These are phyloP conservation scores for Mycena capillaripes DNA, from an alignment of 768 basidiomycete genomes.

Conservation along the genomic window DNA sequence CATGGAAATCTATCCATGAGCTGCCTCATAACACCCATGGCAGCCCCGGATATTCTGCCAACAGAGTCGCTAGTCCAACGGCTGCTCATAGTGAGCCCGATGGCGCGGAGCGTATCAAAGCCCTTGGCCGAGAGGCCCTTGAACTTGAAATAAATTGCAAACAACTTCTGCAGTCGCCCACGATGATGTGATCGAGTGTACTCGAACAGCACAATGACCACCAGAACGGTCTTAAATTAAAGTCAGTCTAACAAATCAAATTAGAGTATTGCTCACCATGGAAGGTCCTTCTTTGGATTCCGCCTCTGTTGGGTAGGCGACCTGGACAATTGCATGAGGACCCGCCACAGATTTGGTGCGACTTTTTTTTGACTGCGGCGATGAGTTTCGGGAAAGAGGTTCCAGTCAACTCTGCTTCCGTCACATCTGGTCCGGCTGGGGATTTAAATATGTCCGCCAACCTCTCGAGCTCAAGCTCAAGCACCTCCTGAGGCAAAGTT, in stretches of 20 bases:
- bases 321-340: conserved; percentile 27
- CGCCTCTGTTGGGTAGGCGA: conserved; percentile 27
- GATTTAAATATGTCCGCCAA: conserved; percentile 19
- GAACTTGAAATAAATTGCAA: conserved; percentile 53
- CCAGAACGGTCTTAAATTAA: conserved; percentile 41
- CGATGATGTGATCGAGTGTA: conserved; percentile 45
- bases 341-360: conserved; percentile 34
- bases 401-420: conserved; percentile 36
- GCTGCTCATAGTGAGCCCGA: conserved; percentile 56
- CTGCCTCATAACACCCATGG: not conserved
- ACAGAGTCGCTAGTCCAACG: conserved; percentile 43
- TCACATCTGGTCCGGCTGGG: conserved; percentile 31
- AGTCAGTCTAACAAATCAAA: not conserved
- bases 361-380: conserved; percentile 8
- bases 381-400: conserved; percentile 29
- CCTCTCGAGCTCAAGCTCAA: conserved; percentile 7
- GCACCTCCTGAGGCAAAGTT: conserved; percentile 39
- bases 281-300: conserved; percentile 38
- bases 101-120: conserved; percentile 52
- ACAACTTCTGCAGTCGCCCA: conserved; percentile 46
- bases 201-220: conserved; percentile 44
- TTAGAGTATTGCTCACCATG: conserved; percentile 35
- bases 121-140: conserved; percentile 53
- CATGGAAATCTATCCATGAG: conserved; percentile 11
- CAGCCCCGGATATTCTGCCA: not conserved